Conservation (phyloP, 2,329 filamentous ascomycete species). For the Epichloe hybrida region DNA sequence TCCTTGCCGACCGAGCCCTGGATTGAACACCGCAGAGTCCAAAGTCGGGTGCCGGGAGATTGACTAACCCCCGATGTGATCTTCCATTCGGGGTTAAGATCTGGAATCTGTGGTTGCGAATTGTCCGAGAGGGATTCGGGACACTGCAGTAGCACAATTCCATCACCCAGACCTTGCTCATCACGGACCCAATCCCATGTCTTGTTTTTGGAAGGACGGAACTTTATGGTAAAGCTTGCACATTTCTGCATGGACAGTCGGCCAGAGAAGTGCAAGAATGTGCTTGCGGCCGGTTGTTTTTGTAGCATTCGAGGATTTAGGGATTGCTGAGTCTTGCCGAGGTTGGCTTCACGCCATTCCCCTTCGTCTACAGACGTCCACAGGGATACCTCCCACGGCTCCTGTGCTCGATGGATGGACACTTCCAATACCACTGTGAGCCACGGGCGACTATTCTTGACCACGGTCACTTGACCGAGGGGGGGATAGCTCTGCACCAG, state of each 20-base stretch:
- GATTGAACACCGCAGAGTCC: constrained; percentile 49
- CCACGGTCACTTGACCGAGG: constrained; percentile 58
- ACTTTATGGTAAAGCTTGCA: constrained; percentile 58
- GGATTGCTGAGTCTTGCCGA: constrained; percentile 16
- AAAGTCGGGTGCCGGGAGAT: constrained; percentile 54
- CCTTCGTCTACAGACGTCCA: constrained; percentile 53
- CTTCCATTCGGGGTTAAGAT: constrained; percentile 41
- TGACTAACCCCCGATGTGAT: constrained; percentile 47
- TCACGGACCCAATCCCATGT: constrained; percentile 62
- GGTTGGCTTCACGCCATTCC: constrained; percentile 39
- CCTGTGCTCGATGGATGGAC: constrained; percentile 35
- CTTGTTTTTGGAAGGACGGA: constrained; percentile 36
- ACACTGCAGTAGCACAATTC: constrained; percentile 37
- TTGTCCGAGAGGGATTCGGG: constrained; percentile 20
- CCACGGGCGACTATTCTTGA: constrained; percentile 32
- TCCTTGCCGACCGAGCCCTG: constrained; percentile 40
- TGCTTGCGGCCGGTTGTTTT: constrained; percentile 9
- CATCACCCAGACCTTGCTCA: constrained; percentile 49
- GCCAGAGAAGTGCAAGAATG: constrained; percentile 39
- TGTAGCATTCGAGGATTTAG: constrained; percentile 38
- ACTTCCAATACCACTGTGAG: constrained; percentile 63
- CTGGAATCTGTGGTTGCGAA: constrained; percentile 42
- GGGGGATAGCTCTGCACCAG: constrained; percentile 48
- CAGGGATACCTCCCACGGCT: constrained; percentile 57
- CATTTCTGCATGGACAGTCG: constrained; percentile 33